phyloP scores from a whole-genome alignment of 371 early-diverging fungal species.

The Phascolomyces articulosus region DNA sequence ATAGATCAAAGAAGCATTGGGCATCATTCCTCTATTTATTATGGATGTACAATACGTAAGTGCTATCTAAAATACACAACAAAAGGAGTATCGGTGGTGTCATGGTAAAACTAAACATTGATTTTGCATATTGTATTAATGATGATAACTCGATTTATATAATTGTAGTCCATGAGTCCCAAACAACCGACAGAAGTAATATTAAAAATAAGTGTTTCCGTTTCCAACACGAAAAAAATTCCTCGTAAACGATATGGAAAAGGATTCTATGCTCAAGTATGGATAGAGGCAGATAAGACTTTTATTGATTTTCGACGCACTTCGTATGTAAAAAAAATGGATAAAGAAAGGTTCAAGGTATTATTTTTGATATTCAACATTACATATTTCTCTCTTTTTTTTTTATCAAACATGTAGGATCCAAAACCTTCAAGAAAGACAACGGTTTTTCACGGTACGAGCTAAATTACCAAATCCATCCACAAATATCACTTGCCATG shows the following conservation, averaged over 20 bases:
- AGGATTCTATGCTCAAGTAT: constrained; percentile 32
- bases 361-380: not conserved
- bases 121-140: too few relatives aligned
- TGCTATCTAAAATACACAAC: too few relatives aligned
- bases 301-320: constrained; percentile 44
- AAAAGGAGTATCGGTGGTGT: too few relatives aligned
- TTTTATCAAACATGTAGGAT: constrained; percentile 18
- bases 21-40: constrained; percentile 20
- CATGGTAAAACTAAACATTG: too few relatives aligned
- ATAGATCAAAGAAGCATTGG: constrained; percentile 17
- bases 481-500: constrained; percentile 19
- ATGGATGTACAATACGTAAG: constrained; percentile 11
- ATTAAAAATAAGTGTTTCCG: constrained; percentile 10
- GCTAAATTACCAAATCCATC: constrained; percentile 10
- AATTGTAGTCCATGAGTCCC: not conserved
- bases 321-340: constrained; percentile 25
- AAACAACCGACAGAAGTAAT: not conserved
- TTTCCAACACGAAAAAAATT: constrained; percentile 17
- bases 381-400: not conserved
- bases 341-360: too few relatives aligned
- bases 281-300: constrained; percentile 29
- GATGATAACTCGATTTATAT: too few relatives aligned
- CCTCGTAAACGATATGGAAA: constrained; percentile 23
- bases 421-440: constrained; percentile 24
- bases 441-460: constrained; percentile 20